Conservation (phyloP, 768 basidiomycete genomes). For the Auricularia heimuer region DNA sequence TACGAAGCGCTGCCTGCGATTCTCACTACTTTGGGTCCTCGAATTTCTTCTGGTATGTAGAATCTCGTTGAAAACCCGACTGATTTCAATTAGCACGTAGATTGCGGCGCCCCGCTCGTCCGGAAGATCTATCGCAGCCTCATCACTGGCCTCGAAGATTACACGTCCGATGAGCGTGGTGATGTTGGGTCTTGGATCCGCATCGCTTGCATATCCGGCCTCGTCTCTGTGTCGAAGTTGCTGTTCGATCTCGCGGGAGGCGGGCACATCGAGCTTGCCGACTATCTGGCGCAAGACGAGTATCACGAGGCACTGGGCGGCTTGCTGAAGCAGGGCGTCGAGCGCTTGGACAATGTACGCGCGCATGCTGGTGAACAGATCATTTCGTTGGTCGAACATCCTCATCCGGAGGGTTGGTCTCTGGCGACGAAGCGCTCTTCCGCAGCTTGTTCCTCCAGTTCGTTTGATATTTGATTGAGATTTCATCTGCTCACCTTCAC, state of each 20-base stretch:
- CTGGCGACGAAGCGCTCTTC: conserved; percentile 38
- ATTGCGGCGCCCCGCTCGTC: conserved; percentile 36
- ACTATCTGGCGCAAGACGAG: conserved; percentile 48
- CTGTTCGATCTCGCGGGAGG: conserved; percentile 35
- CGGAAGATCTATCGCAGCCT: conserved; percentile 40
- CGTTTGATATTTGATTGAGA: conserved; percentile 11
- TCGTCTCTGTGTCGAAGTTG: conserved; percentile 43
- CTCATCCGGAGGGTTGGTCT: conserved; percentile 38
- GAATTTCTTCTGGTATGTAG: conserved; percentile 32
- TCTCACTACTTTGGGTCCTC: conserved; percentile 2
- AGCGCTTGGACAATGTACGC: conserved; percentile 84
- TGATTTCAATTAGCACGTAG: conserved; percentile 24
- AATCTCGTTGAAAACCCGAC: conserved; percentile 8
- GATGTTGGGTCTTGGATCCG: conserved; percentile 97
- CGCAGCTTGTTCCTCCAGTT: conserved; percentile 45
- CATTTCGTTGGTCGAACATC: conserved; percentile 36
- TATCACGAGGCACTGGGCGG: conserved; percentile 52
- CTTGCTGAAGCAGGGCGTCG: conserved; percentile 81
- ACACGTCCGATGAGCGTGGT: conserved; percentile 87
- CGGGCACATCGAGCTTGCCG: conserved; percentile 29
- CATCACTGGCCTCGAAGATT: conserved; percentile 74
- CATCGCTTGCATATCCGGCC: conserved; percentile 59
- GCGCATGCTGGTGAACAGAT: conserved; percentile 66
- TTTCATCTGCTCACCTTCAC: conserved; percentile 3
- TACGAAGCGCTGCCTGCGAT: conserved; percentile 14